Base-by-base conservation (phyloP, 495 filamentous ascomycete species). In the Pyronema domesticum region DNA sequence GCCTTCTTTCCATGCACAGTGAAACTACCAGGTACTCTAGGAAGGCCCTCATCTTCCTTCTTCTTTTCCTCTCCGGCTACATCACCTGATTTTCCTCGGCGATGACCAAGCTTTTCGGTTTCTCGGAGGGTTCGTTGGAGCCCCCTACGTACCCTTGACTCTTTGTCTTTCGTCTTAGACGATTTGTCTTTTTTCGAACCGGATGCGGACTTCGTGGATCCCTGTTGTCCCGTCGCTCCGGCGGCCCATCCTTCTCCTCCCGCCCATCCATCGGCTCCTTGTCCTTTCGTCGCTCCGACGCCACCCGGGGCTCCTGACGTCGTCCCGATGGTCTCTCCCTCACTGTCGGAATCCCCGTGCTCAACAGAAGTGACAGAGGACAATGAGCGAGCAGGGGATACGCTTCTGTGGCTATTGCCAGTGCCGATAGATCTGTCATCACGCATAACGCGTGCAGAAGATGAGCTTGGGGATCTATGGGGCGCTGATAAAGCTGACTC, bases 1-100 rank as follows among this genome's bases (percentile, higher is more conserved):
- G 91, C 91, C 67, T 98, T 96, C 72, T 98, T 98, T 53, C 91
- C 91, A 64, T 98, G 91, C 4, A 98, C 81, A 5, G 86, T 94
- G 65, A 98, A 96, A 59, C 83, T 93, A 9, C 86, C 85, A 9
- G 81, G 78, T 23, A 82, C 83, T 14, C 91, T 77, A 11, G 81
- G 68, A 7, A 98, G 74, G 8, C 80, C 77, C 66, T 89, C 86
- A 11, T 71, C 72, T 46, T 78, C 76, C 36, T 70, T 59, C 19
- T 72, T 69, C 47, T 58, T 57, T 52, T 71, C 71, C 36, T 89
- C 85, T 55, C 74, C 62, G 4, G 69, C 73, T 17, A 72, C 72
- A 57, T 77, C 79, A 13, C 83, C 80, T 18, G 82, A 85, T 62
- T 83, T 91, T 61, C 77, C 80, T 61, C 81, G 80, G 8, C 83